A percentile compares a stretch with the other conserved stretches of the same genome.
Evolutionary conservation across 129 eudicot species (phyloP).

Genomic region (Tagetes patula): DNA sequence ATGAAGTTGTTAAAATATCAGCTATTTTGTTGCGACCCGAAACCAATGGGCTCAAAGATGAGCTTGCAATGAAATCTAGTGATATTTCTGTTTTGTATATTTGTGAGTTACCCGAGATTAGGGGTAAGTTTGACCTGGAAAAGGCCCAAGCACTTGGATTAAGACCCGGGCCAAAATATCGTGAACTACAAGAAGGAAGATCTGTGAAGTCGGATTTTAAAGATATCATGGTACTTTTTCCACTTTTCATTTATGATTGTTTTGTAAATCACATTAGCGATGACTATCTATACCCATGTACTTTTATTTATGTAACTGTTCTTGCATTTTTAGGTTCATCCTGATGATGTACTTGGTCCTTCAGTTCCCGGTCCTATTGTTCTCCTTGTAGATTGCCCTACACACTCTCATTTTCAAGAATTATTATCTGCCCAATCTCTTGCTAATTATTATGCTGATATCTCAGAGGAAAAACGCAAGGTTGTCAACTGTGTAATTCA

Average conservation of each 20-base stretch:
- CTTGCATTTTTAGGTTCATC: slow-evolving; percentile 60
- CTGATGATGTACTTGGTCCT: slow-evolving; percentile 83
- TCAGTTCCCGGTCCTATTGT: slow-evolving; percentile 85
- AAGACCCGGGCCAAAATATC: slow-evolving; percentile 82
- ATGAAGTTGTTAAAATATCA: slow-evolving; percentile 88
- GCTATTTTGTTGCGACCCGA: slow-evolving; percentile 61
- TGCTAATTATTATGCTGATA: slow-evolving; percentile 46
- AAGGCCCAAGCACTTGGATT: slow-evolving; percentile 85
- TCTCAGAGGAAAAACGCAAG: slow-evolving; percentile 42
- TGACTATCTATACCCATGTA: neutral
- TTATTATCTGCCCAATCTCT: slow-evolving; percentile 53
- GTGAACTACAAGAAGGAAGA: slow-evolving; percentile 73
- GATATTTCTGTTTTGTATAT: slow-evolving; percentile 81
- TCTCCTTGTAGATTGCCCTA: slow-evolving; percentile 88
- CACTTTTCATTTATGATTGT: neutral
- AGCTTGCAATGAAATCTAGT: slow-evolving; percentile 47
- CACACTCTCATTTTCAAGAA: slow-evolving; percentile 56
- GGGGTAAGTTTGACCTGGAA: slow-evolving; percentile 79
- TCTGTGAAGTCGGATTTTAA: slow-evolving; percentile 70
- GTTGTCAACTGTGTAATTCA: slow-evolving; percentile 85
- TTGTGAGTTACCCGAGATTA: slow-evolving; percentile 82
- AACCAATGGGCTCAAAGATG: slow-evolving; percentile 28
- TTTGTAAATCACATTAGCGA: neutral
- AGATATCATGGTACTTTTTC: slow-evolving; percentile 54
- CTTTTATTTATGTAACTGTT: neutral